phyloP scores from a whole-genome alignment of 345 rosid genomes.

The Aethionema arabicum region DNA sequence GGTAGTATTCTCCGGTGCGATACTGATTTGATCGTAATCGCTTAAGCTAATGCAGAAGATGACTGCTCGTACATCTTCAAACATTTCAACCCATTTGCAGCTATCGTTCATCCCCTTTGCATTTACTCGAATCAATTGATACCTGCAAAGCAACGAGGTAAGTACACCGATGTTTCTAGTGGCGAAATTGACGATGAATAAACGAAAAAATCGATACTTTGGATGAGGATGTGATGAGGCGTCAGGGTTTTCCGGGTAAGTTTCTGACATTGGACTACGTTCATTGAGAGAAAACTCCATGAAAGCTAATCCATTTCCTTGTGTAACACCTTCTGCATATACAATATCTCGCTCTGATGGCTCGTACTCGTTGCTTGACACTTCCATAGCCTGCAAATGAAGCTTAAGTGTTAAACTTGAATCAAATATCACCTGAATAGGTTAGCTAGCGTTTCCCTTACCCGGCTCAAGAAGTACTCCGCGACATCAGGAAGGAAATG shows the following conservation, averaged over 20 bases:
- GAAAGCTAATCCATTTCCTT: slow-evolving; percentile 93
- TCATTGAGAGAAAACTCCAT: slow-evolving; percentile 89
- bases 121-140: slow-evolving; percentile 86
- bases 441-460: slow-evolving; percentile 29
- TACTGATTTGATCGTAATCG: slow-evolving; percentile 77
- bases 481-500: slow-evolving; percentile 97
- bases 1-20: slow-evolving; percentile 50
- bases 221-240: slow-evolving; percentile 58
- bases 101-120: slow-evolving; percentile 94
- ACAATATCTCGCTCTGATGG: slow-evolving; percentile 90
- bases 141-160: slow-evolving; percentile 43
- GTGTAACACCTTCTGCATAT: slow-evolving; percentile 94
- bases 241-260: slow-evolving; percentile 70
- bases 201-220: slow-evolving; percentile 43
- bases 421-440: neutral
- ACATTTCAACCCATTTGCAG: slow-evolving; percentile 99
- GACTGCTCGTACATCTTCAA: slow-evolving; percentile 85
- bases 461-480: slow-evolving; percentile 89
- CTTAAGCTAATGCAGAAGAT: slow-evolving; percentile 84
- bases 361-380: slow-evolving; percentile 94
- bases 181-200: neutral
- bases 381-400: slow-evolving; percentile 84
- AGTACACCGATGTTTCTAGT: neutral
- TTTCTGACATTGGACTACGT: slow-evolving; percentile 88
- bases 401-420: slow-evolving; percentile 6